Conservation (phyloP, 371 early-diverging fungal genomes). For the Saksenaea oblongispora region DNA sequence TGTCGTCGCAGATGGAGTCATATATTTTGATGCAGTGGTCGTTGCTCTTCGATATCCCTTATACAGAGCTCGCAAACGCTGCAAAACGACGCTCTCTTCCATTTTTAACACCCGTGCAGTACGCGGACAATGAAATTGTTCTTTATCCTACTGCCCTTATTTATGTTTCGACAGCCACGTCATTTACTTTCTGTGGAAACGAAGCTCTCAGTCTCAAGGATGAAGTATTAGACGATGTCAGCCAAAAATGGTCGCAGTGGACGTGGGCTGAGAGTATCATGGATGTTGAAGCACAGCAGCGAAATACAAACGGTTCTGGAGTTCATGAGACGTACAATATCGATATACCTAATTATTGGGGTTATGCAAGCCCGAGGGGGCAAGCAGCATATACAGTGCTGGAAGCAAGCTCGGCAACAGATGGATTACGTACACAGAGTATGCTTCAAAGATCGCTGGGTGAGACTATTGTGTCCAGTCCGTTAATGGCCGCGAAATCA, state of each 20-base stretch:
- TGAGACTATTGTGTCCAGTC: slow-evolving; percentile 29
- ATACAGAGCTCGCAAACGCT: not conserved
- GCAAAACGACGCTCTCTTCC: not conserved
- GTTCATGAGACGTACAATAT: not conserved
- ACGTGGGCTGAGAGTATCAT: slow-evolving; percentile 29
- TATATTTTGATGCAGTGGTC: slow-evolving; percentile 35
- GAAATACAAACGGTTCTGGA: not conserved
- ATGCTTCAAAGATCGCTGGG: slow-evolving; percentile 30
- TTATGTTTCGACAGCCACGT: slow-evolving; percentile 29
- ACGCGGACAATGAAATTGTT: slow-evolving; percentile 17
- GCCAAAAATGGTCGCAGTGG: slow-evolving; percentile 42
- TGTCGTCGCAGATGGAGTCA: slow-evolving; percentile 25
- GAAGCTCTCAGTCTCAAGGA: slow-evolving; percentile 29
- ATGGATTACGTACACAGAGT: slow-evolving; percentile 19
- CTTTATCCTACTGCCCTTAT: slow-evolving; percentile 37
- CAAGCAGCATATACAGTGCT: not conserved
- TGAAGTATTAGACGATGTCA: slow-evolving; percentile 39
- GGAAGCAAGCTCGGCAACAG: slow-evolving; percentile 14
- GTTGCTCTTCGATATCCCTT: slow-evolving; percentile 34
- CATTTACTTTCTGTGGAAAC: slow-evolving; percentile 28
- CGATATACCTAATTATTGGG: slow-evolving; percentile 18
- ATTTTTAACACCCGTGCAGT: slow-evolving; percentile 19
- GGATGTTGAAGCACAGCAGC: not conserved
- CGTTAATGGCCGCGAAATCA: slow-evolving; percentile 40
- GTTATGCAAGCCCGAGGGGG: slow-evolving; percentile 13